Conservation (phyloP, 176 grass and related monocot species). For the Panicum miliaceum region DNA sequence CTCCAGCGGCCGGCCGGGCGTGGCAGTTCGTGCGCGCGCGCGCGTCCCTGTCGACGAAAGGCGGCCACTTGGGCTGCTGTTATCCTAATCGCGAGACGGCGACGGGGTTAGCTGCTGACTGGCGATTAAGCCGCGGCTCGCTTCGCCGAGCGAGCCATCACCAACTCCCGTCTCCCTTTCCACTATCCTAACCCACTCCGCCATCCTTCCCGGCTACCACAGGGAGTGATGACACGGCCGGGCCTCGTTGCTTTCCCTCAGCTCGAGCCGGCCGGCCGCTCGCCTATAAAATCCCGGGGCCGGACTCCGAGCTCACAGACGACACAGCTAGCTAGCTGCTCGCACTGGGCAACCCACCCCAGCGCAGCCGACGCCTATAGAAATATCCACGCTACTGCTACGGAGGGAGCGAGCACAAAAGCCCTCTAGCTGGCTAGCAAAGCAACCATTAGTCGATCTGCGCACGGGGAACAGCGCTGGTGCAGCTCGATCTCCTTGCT, state of each 20-base stretch:
- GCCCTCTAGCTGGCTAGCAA: neutral
- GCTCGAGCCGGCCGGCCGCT: neutral
- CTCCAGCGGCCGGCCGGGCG: neutral
- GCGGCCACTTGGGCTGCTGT: neutral
- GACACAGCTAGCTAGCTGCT: conserved; percentile 10
- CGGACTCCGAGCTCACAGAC: conserved; percentile 35
- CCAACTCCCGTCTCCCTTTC: neutral
- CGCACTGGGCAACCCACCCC: conserved; percentile 1
- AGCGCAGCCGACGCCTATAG: neutral
- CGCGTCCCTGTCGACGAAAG: conserved; percentile 41
- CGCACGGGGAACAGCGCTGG: neutral
- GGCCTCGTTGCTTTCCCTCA: neutral
- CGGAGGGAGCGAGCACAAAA: neutral
- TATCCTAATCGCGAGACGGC: neutral
- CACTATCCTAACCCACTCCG: conserved; percentile 18
- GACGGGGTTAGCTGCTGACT: neutral
- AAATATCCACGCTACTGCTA: conserved; percentile 31
- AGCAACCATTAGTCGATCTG: neutral
- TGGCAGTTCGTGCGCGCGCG: neutral
- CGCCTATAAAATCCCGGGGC: conserved; percentile 49
- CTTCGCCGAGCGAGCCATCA: neutral
- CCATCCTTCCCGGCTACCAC: no score
- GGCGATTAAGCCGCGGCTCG: neutral
- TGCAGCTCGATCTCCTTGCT: neutral
- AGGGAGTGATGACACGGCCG: neutral